Percentiles rank a stretch among this genome's conserved stretches.
Conservation (phyloP, 306 rosid species). For the Oxytropis ochrocephala region DNA sequence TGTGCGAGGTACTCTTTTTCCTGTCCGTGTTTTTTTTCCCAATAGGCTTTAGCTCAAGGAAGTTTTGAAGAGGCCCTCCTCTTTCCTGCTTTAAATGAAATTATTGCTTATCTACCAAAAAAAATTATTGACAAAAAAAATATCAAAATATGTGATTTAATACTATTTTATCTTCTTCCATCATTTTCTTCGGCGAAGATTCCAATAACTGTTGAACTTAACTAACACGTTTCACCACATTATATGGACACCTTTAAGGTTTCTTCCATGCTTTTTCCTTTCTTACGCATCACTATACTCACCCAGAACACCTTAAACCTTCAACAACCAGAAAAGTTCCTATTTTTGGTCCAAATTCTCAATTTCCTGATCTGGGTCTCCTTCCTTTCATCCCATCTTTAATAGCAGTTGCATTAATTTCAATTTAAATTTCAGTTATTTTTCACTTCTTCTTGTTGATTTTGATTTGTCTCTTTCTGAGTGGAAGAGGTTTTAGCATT, state of each 20-base stretch:
- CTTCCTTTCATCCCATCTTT: neutral
- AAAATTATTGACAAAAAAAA: too few species aligned
- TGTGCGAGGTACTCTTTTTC: too few species aligned
- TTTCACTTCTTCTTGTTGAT: neutral
- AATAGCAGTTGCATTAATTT: neutral
- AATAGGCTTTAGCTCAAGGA: too few species aligned
- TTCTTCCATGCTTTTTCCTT: neutral
- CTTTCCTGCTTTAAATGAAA: too few species aligned
- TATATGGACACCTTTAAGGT: constrained; percentile 17
- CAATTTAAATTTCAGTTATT: constrained; percentile 10
- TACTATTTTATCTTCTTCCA: too few species aligned
- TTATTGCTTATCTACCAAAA: too few species aligned
- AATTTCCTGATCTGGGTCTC: constrained; percentile 32
- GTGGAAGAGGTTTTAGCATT: neutral
- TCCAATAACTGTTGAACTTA: constrained; percentile 26
- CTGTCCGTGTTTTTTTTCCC: too few species aligned
- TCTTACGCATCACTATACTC: constrained; percentile 4
- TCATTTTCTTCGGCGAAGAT: neutral
- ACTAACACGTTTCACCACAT: constrained; percentile 7
- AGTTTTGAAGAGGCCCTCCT: too few species aligned
- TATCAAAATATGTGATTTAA: too few species aligned
- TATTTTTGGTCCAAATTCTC: neutral
- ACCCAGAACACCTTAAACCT: constrained; percentile 20
- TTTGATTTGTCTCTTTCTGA: constrained; percentile 12
- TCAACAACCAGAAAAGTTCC: neutral